A percentile compares a stretch with the other conserved stretches of the same genome.
phyloP scores from a whole-genome alignment of 2,329 filamentous ascomycete genomes.

The Fusarium protoensiforme region DNA sequence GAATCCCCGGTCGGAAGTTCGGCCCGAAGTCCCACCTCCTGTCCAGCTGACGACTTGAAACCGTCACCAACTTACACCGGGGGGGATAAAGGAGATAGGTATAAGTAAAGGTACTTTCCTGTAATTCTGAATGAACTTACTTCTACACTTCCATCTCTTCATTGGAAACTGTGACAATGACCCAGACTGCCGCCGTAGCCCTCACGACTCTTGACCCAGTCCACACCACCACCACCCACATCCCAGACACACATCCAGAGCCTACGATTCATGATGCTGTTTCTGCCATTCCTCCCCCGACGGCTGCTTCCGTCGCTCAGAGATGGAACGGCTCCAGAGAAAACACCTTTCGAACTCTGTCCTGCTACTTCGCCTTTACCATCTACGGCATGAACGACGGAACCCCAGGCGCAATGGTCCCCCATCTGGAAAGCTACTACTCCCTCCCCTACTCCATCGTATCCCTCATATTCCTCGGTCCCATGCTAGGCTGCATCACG shows the following conservation, averaged over 20 bases:
- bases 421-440: neutral
- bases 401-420: neutral
- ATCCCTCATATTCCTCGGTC: neutral
- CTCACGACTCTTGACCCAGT: neutral
- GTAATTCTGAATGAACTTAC: neutral
- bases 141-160: neutral
- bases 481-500: neutral
- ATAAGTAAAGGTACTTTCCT: neutral
- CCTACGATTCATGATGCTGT: neutral
- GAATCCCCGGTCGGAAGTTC: neutral
- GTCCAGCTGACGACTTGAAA: neutral
- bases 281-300: neutral
- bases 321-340: neutral
- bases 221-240: neutral
- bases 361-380: constrained; percentile 6
- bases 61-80: neutral
- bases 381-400: constrained; percentile 15
- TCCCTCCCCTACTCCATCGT: constrained; percentile 1
- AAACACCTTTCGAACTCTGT: neutral
- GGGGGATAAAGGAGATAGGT: neutral
- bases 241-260: neutral
- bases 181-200: neutral
- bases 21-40: neutral
- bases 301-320: neutral
- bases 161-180: neutral